phyloP scores from a whole-genome alignment of 257 asterid species.

The Solanum bulbocastanum region DNA sequence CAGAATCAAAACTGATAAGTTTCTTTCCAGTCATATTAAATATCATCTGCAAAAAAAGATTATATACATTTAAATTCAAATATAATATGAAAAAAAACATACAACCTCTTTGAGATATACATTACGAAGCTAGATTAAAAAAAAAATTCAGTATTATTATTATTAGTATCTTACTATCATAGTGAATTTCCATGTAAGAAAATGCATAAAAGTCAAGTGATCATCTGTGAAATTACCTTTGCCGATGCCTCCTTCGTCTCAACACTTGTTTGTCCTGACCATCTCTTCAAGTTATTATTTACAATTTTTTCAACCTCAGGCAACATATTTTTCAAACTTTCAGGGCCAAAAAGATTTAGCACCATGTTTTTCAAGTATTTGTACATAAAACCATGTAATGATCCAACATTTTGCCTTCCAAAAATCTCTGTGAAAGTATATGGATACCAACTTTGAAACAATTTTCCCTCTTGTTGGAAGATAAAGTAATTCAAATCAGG shows the following conservation, averaged over 20 bases:
- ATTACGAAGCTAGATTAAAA: background rate
- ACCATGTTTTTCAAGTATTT: conserved; percentile 83
- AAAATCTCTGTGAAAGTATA: background rate
- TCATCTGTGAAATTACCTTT: conserved; percentile 13
- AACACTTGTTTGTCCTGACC: conserved; percentile 29
- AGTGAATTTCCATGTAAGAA: no score
- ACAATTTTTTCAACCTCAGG: conserved; percentile 55
- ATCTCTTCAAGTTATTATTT: conserved; percentile 20
- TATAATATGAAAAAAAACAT: conserved; percentile 45
- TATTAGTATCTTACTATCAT: no score
- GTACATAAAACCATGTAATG: conserved; percentile 25
- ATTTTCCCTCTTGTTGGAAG: background rate
- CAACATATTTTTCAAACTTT: conserved; percentile 59
- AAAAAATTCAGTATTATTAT: no score
- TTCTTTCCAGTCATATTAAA: conserved; percentile 81
- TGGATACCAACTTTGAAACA: background rate
- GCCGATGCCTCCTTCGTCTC: conserved; percentile 66
- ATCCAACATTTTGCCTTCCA: background rate
- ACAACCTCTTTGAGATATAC: background rate
- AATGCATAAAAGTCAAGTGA: background rate
- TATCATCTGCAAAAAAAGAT: conserved; percentile 48
- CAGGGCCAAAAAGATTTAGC: conserved; percentile 59
- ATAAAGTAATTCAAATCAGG: background rate
- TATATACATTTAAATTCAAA: conserved; percentile 24
- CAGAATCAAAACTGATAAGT: conserved; percentile 61